Evolutionary conservation across 176 grass and related monocot genomes (phyloP), one percentile per base, ranked within the genome.

Genomic region (Melocanna baccifera): DNA sequence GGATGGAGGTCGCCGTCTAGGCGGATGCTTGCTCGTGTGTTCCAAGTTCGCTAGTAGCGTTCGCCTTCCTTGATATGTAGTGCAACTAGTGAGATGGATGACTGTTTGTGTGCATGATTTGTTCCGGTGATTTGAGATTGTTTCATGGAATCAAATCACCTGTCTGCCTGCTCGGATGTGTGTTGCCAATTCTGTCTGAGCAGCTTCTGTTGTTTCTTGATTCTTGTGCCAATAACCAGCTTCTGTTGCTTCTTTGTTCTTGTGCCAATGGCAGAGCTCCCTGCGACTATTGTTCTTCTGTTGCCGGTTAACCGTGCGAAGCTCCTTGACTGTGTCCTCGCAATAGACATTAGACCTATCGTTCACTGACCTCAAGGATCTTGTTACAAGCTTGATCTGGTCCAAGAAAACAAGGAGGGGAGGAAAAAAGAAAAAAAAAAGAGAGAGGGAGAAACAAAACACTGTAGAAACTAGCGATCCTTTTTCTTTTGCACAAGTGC

Each of bases 1-100:
- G 97, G 79, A 75, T 96, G 26, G 97, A 99, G 78, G 91, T 82
- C 55, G 39, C 83, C 84, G 90, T 92, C 26, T 96, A 82, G 72
- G 22, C 10, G 14, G n/a, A 36, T 41, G 34, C 6, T 12, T 20
- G 6, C 2, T 55, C 30, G 6, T 40, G 64, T 66, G 43, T 59
- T 16, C n/a, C 46, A 39, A 64, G 72, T 25, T 16, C 1, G 13
- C 6, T 16, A 3, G 6, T 66, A 46, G 32, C 37, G 71, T 62
- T 66, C 62, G 62, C 26, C 82, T 85, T 14, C 42, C 43, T 58
- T 81, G 13, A 59, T 85, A 77, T 53, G 75, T 43, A 23, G n/a
- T 43, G 80, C 53, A 45, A 5, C 36, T 73, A 52, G 37, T 70
- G 30, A 26, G 65, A 62, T 73, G 23, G 12, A 5, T 65, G 50